These are phyloP conservation scores for Stephanodiscus minutulus DNA, from an alignment of 108 stramenopile species.

Conservation along the genomic window DNA sequence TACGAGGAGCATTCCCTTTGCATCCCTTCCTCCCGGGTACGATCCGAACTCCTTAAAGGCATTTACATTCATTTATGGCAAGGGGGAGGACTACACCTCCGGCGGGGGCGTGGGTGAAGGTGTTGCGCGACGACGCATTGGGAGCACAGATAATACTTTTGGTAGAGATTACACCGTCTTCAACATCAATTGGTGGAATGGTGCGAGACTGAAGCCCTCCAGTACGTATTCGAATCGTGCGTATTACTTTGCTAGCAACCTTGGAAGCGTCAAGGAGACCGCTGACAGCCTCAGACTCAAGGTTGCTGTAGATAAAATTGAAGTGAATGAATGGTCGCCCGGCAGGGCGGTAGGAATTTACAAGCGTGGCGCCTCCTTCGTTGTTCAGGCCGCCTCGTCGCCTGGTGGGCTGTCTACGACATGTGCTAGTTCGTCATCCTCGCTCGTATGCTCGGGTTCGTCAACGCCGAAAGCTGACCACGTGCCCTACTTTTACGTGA, in stretches of 20 bases:
- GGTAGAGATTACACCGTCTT: constrained; percentile 20
- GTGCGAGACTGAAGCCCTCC: constrained; percentile 3
- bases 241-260: constrained; percentile 1
- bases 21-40: neutral
- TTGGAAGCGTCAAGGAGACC: constrained; percentile 12
- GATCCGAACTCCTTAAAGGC: constrained; percentile 16
- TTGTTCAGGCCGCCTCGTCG: constrained; percentile 12
- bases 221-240: constrained; percentile 18
- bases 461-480: constrained; percentile 13
- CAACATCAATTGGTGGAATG: constrained; percentile 11
- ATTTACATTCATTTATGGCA: constrained; percentile 27
- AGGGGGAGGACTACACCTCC: constrained; percentile 1
- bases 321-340: neutral
- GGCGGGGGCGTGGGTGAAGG: neutral
- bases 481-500: constrained; percentile 22
- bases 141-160: neutral
- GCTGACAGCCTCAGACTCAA: constrained; percentile 10
- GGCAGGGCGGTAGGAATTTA: constrained; percentile 11
- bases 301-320: constrained; percentile 11
- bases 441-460: constrained; percentile 13
- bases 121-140: neutral
- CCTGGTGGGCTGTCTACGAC: constrained; percentile 2
- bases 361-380: constrained; percentile 1
- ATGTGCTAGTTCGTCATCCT: constrained; percentile 8
- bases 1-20: neutral